These are phyloP conservation scores for Cicer cuneatum DNA, from an alignment of 306 rosid genomes.

Conservation along the genomic window DNA sequence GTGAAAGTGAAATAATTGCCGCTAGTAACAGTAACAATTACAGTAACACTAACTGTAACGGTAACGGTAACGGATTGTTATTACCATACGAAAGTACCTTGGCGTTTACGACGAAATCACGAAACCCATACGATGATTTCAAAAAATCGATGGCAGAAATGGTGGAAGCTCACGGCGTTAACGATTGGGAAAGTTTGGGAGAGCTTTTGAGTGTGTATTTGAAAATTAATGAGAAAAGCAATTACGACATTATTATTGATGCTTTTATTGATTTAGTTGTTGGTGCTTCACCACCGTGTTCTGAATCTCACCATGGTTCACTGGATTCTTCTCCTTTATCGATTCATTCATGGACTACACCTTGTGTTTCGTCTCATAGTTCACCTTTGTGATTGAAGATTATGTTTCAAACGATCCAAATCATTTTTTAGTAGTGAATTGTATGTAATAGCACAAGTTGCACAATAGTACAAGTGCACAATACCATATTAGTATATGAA, in stretches of 20 bases:
- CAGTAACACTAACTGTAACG: no score
- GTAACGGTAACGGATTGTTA: background rate
- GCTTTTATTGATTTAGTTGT: conserved; percentile 81
- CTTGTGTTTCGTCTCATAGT: conserved; percentile 44
- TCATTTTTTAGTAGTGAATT: background rate
- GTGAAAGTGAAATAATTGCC: background rate
- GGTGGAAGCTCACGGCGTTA: conserved; percentile 68
- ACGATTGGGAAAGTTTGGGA: conserved; percentile 72
- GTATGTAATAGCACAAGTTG: background rate
- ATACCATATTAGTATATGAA: no score
- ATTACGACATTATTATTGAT: conserved; percentile 57
- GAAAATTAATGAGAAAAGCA: conserved; percentile 57
- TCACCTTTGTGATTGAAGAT: conserved; percentile 21
- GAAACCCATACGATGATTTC: conserved; percentile 71
- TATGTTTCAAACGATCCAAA: no score
- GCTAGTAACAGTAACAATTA: background rate
- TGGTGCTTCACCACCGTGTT: background rate
- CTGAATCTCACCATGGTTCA: conserved; percentile 28
- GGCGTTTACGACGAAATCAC: conserved; percentile 59
- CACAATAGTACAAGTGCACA: no score
- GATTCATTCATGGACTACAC: conserved; percentile 45
- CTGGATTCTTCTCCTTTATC: conserved; percentile 50
- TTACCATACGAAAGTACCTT: conserved; percentile 56
- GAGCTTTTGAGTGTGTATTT: conserved; percentile 74
- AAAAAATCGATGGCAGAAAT: conserved; percentile 82